Evolutionary conservation across 805 yeast species (phyloP), one percentile per base, ranked within the genome.

Genomic region (Starmerella vaccinii): DNA sequence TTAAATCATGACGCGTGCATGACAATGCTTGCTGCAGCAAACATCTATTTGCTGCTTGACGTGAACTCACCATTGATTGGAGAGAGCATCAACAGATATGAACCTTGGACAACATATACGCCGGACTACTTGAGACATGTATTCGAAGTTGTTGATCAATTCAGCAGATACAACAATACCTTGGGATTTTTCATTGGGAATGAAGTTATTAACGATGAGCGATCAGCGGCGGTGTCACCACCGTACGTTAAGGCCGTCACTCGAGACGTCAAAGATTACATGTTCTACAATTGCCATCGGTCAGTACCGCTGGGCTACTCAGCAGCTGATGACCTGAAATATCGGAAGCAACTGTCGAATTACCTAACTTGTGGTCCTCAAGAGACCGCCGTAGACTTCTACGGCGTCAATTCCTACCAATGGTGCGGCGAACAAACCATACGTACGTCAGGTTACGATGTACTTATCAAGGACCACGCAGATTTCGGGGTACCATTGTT

Each of bases 101-200:
- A 89, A 61, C 97, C 97, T 0, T 88, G 96, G 96, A 80, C 83
- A 0, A 75, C 92, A 0, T 90, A 89, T 64, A 85, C 76, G 55
- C 72, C 70, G 9, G 74, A 69, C 1, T 90, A 90, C 65, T 63
- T 86, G 57, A 76, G 76, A 41, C 95, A 86, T 62, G 77, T 88
- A 4, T 84, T 84, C 65, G 77, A 75, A 61, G 83, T 87, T 8
- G 80, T 87, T 15, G 84, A 86, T 49, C 87, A 84, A 56, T 90
- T 90, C 63, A 73, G 94, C 4, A 72, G 76, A 18, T 90, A 85
- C 67, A 85, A 88, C 67, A 90, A 90, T 66, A 88, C 97, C 0
- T 71, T 90, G 49, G 97, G 86, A 0, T 87, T 81, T 65, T 86
- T 89, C 68, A 94, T 95, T 4, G 97, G 96, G 1, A 88, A 88